phyloP scores from a whole-genome alignment of 2,329 filamentous ascomycete species.

The Fusarium sp. region DNA sequence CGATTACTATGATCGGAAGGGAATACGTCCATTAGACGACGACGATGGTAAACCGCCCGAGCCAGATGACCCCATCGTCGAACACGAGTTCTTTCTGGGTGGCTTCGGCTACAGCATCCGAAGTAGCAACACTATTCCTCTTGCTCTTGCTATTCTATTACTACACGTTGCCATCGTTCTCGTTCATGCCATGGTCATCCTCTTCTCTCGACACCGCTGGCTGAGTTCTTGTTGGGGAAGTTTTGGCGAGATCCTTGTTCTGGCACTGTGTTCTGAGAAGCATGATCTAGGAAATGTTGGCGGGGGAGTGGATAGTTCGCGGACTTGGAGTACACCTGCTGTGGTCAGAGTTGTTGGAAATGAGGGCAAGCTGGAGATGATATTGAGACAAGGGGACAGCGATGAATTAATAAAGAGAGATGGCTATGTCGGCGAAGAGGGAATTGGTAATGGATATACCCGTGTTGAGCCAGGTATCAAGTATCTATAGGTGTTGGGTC shows the following conservation, averaged over 20 bases:
- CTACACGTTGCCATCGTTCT: background rate
- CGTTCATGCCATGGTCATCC: background rate
- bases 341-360: background rate
- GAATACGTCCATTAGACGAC: background rate
- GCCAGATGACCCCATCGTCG: background rate
- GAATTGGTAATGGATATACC: background rate
- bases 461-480: background rate
- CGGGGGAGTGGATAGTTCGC: constrained; percentile 2
- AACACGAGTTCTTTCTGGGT: background rate
- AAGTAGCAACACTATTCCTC: background rate
- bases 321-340: background rate
- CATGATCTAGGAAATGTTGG: background rate
- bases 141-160: background rate
- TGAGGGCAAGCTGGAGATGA: background rate
- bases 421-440: background rate
- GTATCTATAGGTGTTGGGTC: background rate
- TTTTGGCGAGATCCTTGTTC: background rate
- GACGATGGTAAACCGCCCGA: background rate
- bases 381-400: background rate
- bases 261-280: background rate
- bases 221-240: background rate
- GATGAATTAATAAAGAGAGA: background rate
- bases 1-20: background rate
- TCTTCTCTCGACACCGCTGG: background rate
- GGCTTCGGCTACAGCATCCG: background rate